Percentiles rank a stretch among this genome's conserved stretches.
Conservation (phyloP, 2,329 filamentous ascomycete genomes). For the Fusarium bactridioides region DNA sequence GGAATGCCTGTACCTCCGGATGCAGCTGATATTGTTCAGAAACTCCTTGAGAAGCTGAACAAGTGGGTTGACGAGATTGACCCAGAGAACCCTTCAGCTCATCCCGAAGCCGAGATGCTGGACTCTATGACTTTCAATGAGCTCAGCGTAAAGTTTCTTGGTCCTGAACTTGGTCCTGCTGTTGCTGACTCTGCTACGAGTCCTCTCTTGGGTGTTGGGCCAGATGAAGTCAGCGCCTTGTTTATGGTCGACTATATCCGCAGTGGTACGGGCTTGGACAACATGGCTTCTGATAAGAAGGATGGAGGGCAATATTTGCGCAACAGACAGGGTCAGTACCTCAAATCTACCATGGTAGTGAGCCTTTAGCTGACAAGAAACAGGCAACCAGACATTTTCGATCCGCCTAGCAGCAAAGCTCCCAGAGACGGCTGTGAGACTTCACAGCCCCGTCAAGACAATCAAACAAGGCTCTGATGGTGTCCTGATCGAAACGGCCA, state of each 20-base stretch:
- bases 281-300: slow-evolving; percentile 28
- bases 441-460: slow-evolving; percentile 24
- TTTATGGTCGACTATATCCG: slow-evolving; percentile 34
- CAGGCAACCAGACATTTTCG: slow-evolving; percentile 28
- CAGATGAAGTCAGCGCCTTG: slow-evolving; percentile 30
- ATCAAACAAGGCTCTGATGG: slow-evolving; percentile 23
- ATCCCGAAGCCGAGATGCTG: slow-evolving; percentile 11
- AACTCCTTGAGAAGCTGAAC: slow-evolving; percentile 4
- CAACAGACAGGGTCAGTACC: slow-evolving; percentile 30
- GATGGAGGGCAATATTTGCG: slow-evolving; percentile 38
- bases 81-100: slow-evolving; percentile 1
- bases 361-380: background rate
- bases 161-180: slow-evolving; percentile 3
- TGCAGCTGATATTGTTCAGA: slow-evolving; percentile 2
- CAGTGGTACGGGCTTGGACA: slow-evolving; percentile 27
- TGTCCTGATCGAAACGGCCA: slow-evolving; percentile 23
- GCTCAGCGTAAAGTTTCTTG: background rate
- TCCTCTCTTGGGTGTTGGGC: slow-evolving; percentile 28
- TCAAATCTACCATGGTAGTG: too few species aligned
- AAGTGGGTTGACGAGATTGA: slow-evolving; percentile 11
- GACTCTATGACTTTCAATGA: slow-evolving; percentile 17
- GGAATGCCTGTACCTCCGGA: slow-evolving; percentile 6
- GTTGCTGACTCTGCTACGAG: slow-evolving; percentile 5
- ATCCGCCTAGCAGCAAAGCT: slow-evolving; percentile 23
- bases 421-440: slow-evolving; percentile 10